Percentiles rank a stretch among this genome's conserved stretches.
phyloP scores from a whole-genome alignment of 1,284 basidiomycete species.

The Rugosomyces carneus region DNA sequence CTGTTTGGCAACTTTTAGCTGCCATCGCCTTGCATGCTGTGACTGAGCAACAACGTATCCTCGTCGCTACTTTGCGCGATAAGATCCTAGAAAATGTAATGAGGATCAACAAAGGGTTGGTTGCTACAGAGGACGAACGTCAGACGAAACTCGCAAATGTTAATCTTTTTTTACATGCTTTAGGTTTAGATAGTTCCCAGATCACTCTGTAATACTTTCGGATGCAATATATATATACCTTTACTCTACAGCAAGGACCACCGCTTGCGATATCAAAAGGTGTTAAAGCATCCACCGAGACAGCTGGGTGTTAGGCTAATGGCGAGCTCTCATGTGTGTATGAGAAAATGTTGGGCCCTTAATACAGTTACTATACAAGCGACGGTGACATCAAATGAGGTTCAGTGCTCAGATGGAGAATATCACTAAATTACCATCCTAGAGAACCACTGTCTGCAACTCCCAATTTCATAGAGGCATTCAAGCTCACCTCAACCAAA shows the following conservation, averaged over 20 bases:
- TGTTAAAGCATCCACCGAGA: too few species aligned
- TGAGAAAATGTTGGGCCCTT: too few species aligned
- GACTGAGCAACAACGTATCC: constrained; percentile 77
- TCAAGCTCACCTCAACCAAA: too few species aligned
- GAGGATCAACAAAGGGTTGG: constrained; percentile 71
- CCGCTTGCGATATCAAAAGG: too few species aligned
- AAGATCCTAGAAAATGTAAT: constrained; percentile 88
- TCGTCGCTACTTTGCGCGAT: constrained; percentile 85
- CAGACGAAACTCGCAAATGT: constrained; percentile 72
- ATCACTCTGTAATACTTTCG: constrained; percentile 50
- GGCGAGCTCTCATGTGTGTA: too few species aligned
- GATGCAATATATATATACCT: constrained; percentile 8
- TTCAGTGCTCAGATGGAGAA: too few species aligned
- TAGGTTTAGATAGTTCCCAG: constrained; percentile 81
- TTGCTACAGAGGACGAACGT: constrained; percentile 61
- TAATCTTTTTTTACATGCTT: constrained; percentile 80
- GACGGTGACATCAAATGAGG: too few species aligned
- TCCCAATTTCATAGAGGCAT: too few species aligned
- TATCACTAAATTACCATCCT: too few species aligned
- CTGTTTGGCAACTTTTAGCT: constrained; percentile 89
- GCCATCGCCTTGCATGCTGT: constrained; percentile 83
- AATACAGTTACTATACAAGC: too few species aligned
- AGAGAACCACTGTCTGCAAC: too few species aligned
- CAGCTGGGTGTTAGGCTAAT: too few species aligned
- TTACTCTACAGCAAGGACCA: not conserved